phyloP scores from a whole-genome alignment of 2,329 filamentous ascomycete genomes.

The Phyllosticta capitalensis region DNA sequence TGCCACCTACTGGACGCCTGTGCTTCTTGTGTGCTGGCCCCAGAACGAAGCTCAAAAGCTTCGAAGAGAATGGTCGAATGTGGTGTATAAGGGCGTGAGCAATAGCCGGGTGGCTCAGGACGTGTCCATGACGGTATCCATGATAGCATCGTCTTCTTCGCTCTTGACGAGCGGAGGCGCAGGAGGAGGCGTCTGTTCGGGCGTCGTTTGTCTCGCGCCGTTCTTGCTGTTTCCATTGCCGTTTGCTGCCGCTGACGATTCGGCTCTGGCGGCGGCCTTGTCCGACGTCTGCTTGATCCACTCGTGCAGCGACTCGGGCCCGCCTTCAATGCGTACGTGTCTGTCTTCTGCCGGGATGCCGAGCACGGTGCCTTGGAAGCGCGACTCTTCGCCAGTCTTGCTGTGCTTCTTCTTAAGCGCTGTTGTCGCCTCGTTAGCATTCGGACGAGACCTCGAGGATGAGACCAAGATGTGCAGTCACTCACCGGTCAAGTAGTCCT shows the following conservation, averaged over 20 bases:
- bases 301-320: slow-evolving; percentile 56
- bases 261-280: slow-evolving; percentile 10
- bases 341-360: slow-evolving; percentile 64
- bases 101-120: too few species aligned
- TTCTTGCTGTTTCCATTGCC: background rate
- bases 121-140: background rate
- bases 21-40: too few species aligned
- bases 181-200: background rate
- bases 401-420: slow-evolving; percentile 87
- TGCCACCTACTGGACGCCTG: too few species aligned
- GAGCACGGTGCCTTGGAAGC: slow-evolving; percentile 76
- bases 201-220: background rate
- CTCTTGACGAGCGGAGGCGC: background rate
- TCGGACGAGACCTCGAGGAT: slow-evolving; percentile 13
- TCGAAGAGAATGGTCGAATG: too few species aligned
- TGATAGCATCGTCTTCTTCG: background rate
- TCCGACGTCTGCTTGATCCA: slow-evolving; percentile 43
- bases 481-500: slow-evolving; percentile 39
- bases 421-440: slow-evolving; percentile 22
- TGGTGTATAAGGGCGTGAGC: too few species aligned
- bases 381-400: slow-evolving; percentile 77
- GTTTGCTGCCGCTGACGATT: background rate
- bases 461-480: background rate
- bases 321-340: slow-evolving; percentile 70
- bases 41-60: too few species aligned